Evolutionary conservation across 139 green algal genomes (phyloP).

Genomic region (Picochlorum sp.): DNA sequence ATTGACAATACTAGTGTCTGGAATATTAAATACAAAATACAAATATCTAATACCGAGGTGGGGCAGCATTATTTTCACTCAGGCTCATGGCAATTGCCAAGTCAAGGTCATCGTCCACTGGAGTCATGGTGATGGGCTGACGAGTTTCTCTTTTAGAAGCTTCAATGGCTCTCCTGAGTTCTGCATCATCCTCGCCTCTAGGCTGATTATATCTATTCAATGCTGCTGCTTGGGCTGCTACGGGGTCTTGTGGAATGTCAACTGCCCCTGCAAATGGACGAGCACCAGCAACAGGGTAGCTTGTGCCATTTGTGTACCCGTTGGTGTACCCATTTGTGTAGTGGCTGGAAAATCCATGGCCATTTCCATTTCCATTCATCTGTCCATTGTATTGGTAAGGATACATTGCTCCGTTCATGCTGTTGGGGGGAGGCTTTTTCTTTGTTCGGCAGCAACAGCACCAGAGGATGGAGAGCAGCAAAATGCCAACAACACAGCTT

Average conservation of each 20-base stretch:
- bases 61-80: not conserved
- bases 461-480: not conserved
- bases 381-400: not conserved
- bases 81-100: not conserved
- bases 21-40: too few species aligned
- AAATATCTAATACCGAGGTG: not conserved
- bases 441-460: slow-evolving; percentile 12
- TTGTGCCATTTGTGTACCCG: slow-evolving; percentile 8
- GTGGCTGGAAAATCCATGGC: not conserved
- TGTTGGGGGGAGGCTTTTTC: not conserved
- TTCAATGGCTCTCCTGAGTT: slow-evolving; percentile 17
- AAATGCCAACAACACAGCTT: slow-evolving; percentile 6
- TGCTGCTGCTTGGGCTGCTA: not conserved
- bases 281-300: not conserved
- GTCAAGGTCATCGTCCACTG: not conserved
- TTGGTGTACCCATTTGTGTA: slow-evolving; percentile 7
- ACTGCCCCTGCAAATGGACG: not conserved
- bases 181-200: not conserved
- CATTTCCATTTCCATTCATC: not conserved
- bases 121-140: not conserved
- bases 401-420: not conserved
- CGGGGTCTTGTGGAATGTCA: not conserved
- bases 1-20: too few species aligned
- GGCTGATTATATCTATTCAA: not conserved
- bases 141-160: slow-evolving; percentile 21